Evolutionary conservation across 805 yeast genomes (phyloP).

Genomic region (Kuraishia hungarica): DNA sequence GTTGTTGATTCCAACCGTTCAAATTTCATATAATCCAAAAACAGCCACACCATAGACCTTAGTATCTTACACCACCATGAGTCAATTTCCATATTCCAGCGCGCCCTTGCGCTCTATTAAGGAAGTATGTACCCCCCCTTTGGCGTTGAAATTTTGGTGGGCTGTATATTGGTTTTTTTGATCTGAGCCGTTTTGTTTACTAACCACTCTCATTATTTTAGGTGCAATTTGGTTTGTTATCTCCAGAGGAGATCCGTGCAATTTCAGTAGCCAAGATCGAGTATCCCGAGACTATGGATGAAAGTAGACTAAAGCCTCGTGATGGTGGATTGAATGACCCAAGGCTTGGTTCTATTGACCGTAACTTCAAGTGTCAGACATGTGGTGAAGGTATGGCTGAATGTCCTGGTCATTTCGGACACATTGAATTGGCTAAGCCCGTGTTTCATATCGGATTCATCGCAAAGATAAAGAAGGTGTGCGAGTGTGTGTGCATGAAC

Average conservation of each 20-base stretch:
- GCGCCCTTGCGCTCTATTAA: slow-evolving; percentile 97
- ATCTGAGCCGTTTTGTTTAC: slow-evolving; percentile 1
- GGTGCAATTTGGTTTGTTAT: slow-evolving; percentile 94
- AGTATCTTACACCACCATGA: slow-evolving; percentile 13
- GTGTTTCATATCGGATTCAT: slow-evolving; percentile 97
- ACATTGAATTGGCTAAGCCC: slow-evolving; percentile 95
- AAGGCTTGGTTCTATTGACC: slow-evolving; percentile 91
- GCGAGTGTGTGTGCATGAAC: slow-evolving; percentile 97
- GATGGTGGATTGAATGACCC: slow-evolving; percentile 98
- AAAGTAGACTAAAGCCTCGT: slow-evolving; percentile 87
- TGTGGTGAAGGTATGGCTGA: slow-evolving; percentile 99
- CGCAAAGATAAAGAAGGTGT: slow-evolving; percentile 86
- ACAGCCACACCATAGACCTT: background rate
- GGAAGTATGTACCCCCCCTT: slow-evolving; percentile 51
- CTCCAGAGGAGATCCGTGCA: slow-evolving; percentile 97
- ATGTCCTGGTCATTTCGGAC: slow-evolving; percentile 99
- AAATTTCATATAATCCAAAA: background rate
- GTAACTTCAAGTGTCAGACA: slow-evolving; percentile 96
- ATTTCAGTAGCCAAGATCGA: slow-evolving; percentile 97
- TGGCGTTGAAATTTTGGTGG: background rate
- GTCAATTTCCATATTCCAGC: slow-evolving; percentile 84
- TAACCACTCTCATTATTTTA: slow-evolving; percentile 13
- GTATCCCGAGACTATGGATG: slow-evolving; percentile 99
- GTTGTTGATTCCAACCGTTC: background rate
- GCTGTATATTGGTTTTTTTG: background rate